Conservation (phyloP, 2,329 filamentous ascomycete genomes). For the Phialemonium atrogriseum region DNA sequence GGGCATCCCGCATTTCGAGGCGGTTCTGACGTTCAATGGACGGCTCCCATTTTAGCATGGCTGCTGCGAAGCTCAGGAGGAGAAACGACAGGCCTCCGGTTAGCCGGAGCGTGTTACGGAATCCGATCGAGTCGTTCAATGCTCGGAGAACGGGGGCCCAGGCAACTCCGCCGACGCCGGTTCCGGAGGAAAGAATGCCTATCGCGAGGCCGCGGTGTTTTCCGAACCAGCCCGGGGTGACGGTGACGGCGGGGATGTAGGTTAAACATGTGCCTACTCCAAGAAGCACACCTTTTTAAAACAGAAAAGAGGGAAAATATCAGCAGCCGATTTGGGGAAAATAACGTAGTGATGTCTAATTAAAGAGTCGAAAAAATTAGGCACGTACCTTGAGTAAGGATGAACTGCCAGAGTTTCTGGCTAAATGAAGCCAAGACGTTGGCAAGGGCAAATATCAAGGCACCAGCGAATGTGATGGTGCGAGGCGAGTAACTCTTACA, state of each 20-base stretch:
- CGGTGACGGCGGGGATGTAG: constrained; percentile 27
- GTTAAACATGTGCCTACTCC: constrained; percentile 28
- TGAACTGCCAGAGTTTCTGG: constrained; percentile 15
- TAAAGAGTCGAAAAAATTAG: too few relatives aligned
- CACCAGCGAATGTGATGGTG: constrained; percentile 18
- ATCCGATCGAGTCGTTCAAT: constrained; percentile 16
- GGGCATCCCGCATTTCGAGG: too few relatives aligned
- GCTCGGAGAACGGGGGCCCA: constrained; percentile 17
- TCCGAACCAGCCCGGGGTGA: constrained; percentile 29
- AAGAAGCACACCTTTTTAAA: constrained; percentile 26
- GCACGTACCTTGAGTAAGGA: constrained; percentile 20
- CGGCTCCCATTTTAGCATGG: too few relatives aligned
- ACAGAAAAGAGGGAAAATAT: too few relatives aligned
- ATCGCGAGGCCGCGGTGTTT: constrained; percentile 25
- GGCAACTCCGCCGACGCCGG: constrained; percentile 27
- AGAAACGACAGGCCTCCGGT: too few relatives aligned
- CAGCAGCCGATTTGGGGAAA: too few relatives aligned
- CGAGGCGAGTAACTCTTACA: constrained; percentile 23
- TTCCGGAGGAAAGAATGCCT: constrained; percentile 27
- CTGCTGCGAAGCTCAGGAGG: too few relatives aligned
- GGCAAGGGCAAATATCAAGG: constrained; percentile 22
- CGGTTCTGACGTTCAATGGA: too few relatives aligned
- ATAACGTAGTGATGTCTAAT: too few relatives aligned
- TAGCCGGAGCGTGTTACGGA: constrained; percentile 26
- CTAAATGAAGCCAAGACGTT: constrained; percentile 24